Conservation (phyloP, 139 green algal species). For the Picochlorum sp. region DNA sequence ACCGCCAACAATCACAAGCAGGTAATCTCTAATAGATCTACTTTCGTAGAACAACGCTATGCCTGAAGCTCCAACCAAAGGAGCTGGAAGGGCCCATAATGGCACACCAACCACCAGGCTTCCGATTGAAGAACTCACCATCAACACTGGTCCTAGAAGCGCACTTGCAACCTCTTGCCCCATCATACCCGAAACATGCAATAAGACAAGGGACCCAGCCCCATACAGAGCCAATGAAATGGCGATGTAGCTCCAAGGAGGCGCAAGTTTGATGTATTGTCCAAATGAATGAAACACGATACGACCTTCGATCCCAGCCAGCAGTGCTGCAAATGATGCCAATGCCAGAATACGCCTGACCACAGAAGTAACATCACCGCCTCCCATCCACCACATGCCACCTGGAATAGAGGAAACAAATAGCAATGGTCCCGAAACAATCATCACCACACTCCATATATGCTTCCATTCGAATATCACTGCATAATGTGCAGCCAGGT, state of each 20-base stretch:
- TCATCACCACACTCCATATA: constrained; percentile 60
- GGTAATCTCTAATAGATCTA: constrained; percentile 54
- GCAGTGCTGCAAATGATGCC: constrained; percentile 22
- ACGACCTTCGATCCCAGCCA: constrained; percentile 71
- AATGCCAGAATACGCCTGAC: constrained; percentile 25
- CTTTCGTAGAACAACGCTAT: constrained; percentile 80
- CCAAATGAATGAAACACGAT: constrained; percentile 83
- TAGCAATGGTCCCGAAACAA: constrained; percentile 40
- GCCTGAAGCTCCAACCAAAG: constrained; percentile 63
- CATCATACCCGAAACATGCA: constrained; percentile 37
- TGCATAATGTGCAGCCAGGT: constrained; percentile 49
- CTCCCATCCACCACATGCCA: constrained; percentile 71
- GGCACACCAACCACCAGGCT: constrained; percentile 60
- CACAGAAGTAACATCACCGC: not conserved
- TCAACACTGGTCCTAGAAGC: constrained; percentile 23
- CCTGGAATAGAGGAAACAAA: constrained; percentile 41
- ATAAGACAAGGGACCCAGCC: constrained; percentile 34
- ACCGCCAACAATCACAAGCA: constrained; percentile 57
- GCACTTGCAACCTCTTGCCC: constrained; percentile 6
- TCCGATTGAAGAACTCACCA: constrained; percentile 32
- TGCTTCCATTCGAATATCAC: constrained; percentile 40
- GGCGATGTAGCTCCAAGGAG: constrained; percentile 78
- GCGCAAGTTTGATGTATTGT: constrained; percentile 79
- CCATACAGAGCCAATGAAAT: constrained; percentile 71
- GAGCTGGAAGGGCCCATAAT: constrained; percentile 62